These are phyloP conservation scores for Colletotrichum shisoi DNA, from an alignment of 2,329 filamentous ascomycete genomes.

Conservation along the genomic window DNA sequence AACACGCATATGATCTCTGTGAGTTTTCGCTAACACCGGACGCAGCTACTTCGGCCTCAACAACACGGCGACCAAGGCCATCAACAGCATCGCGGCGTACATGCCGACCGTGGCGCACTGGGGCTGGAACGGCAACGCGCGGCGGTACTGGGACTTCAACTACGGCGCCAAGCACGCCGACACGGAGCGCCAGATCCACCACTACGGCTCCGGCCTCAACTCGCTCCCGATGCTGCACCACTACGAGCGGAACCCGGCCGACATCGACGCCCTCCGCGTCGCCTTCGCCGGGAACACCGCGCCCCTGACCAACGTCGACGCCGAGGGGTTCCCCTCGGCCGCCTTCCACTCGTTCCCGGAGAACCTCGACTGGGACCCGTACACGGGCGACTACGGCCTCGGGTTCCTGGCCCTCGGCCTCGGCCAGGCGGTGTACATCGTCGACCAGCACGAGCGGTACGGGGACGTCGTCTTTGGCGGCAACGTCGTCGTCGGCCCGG, in stretches of 20 bases:
- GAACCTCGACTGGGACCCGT: conserved; percentile 63
- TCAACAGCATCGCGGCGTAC: conserved; percentile 64
- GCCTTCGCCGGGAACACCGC: conserved; percentile 64
- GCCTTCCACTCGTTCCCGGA: conserved; percentile 67
- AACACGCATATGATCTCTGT: no score
- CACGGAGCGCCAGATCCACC: conserved; percentile 63
- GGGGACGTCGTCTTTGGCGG: conserved; percentile 62
- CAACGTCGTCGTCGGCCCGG: conserved; percentile 44
- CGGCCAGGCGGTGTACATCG: conserved; percentile 60
- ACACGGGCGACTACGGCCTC: conserved; percentile 65
- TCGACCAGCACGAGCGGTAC: conserved; percentile 53
- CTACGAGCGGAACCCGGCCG: conserved; percentile 56
- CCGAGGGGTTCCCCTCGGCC: conserved; percentile 62
- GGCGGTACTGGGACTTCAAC: conserved; percentile 65
- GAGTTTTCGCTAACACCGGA: background rate
- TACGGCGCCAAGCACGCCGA: conserved; percentile 52
- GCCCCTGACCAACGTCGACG: conserved; percentile 63
- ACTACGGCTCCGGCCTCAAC: conserved; percentile 68
- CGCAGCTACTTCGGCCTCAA: conserved; percentile 58
- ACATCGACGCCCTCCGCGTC: conserved; percentile 61
- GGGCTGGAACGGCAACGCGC: conserved; percentile 69
- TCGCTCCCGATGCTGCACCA: conserved; percentile 61
- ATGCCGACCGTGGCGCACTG: conserved; percentile 67
- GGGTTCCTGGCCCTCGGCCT: conserved; percentile 62
- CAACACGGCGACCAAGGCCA: conserved; percentile 56